A percentile compares a stretch with the other conserved stretches of the same genome.
These are phyloP conservation scores for Puccinia horiana DNA, from an alignment of 1,284 basidiomycete genomes.

Conservation along the genomic window DNA sequence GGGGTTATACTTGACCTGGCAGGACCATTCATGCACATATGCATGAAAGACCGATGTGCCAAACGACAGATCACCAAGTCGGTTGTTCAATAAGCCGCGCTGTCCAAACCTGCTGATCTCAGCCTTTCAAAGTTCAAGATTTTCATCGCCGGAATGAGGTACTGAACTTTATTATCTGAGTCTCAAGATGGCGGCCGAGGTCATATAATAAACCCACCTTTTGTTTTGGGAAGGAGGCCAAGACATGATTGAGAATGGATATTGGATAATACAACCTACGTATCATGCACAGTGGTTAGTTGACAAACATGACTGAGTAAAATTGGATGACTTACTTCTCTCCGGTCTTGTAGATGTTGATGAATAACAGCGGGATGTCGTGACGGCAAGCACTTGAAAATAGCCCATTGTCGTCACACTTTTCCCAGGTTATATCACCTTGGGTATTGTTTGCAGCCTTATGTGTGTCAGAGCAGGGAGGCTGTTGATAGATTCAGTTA, in stretches of 20 bases:
- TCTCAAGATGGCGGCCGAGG: constrained; percentile 26
- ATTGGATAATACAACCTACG: constrained; percentile 29
- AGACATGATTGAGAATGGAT: not conserved
- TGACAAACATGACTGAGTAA: too few species aligned
- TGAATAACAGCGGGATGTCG: not conserved
- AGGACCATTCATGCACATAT: too few species aligned
- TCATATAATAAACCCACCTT: constrained; percentile 8
- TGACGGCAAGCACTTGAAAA: constrained; percentile 20
- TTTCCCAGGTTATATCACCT: not conserved
- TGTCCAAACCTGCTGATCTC: too few species aligned
- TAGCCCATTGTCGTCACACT: constrained; percentile 21
- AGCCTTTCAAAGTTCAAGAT: too few species aligned
- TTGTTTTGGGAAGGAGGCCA: not conserved
- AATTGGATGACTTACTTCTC: constrained; percentile 25
- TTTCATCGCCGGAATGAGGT: too few species aligned
- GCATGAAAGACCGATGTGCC: too few species aligned
- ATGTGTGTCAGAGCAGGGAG: constrained; percentile 2
- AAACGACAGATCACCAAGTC: too few species aligned
- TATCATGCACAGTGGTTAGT: too few species aligned
- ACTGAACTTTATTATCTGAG: constrained; percentile 8
- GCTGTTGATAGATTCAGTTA: not conserved
- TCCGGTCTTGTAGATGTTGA: constrained; percentile 12
- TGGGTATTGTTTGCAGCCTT: constrained; percentile 7
- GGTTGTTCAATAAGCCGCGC: too few species aligned
- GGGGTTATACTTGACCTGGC: too few species aligned